Conservation (phyloP, 805 yeast genomes). For the Yarrowia hollandica region DNA sequence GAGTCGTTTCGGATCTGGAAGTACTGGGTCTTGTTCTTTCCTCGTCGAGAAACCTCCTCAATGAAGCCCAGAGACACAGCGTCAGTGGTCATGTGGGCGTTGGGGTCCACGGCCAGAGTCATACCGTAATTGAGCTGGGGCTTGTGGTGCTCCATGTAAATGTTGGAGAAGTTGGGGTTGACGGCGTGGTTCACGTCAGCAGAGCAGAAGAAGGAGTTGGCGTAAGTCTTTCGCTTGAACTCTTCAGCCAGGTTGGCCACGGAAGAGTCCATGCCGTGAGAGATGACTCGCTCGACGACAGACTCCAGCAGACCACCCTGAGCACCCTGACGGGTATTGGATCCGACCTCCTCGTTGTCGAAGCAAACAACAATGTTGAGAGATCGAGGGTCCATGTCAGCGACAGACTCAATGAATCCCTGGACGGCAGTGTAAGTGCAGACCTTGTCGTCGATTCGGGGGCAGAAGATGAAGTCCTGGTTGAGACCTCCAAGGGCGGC, state of each 20-base stretch:
- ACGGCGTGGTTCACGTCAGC: slow-evolving; percentile 81
- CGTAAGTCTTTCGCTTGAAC: slow-evolving; percentile 48
- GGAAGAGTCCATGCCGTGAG: slow-evolving; percentile 36
- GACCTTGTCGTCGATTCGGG: slow-evolving; percentile 79
- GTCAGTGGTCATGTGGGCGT: slow-evolving; percentile 81
- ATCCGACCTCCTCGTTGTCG: slow-evolving; percentile 83
- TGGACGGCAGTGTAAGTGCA: slow-evolving; percentile 72
- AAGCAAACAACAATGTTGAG: slow-evolving; percentile 61
- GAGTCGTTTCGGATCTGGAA: slow-evolving; percentile 84
- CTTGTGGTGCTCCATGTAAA: slow-evolving; percentile 69
- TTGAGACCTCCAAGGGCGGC: slow-evolving; percentile 74
- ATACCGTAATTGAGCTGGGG: slow-evolving; percentile 78
- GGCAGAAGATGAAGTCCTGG: slow-evolving; percentile 71
- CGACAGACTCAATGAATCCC: slow-evolving; percentile 54
- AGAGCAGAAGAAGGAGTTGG: slow-evolving; percentile 73
- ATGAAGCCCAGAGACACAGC: slow-evolving; percentile 66
- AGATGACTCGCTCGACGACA: slow-evolving; percentile 50
- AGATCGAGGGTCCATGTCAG: slow-evolving; percentile 39
- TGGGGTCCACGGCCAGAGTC: slow-evolving; percentile 67
- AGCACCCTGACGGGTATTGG: slow-evolving; percentile 75
- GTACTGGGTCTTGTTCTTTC: slow-evolving; percentile 66
- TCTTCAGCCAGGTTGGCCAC: slow-evolving; percentile 36
- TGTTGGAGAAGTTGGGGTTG: slow-evolving; percentile 67
- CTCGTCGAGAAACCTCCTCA: slow-evolving; percentile 64
- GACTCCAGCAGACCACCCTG: slow-evolving; percentile 69